Conservation (phyloP, 2,329 filamentous ascomycete genomes). For the Hypoxylon sp. region DNA sequence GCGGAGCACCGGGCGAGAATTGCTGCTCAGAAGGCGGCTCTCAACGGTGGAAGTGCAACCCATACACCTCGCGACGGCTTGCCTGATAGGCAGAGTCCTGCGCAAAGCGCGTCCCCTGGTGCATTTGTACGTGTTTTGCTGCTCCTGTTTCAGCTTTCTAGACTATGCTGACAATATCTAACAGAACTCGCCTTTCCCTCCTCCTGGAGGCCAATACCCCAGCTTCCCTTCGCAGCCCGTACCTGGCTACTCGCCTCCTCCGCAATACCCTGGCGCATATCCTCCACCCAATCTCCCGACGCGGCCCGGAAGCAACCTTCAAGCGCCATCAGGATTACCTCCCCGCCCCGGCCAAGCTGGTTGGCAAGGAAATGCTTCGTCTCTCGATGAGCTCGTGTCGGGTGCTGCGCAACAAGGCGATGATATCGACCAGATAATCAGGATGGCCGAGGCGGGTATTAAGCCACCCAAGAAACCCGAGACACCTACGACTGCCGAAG, state of each 20-base stretch:
- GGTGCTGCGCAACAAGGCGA: constrained; percentile 65
- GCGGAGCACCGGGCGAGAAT: constrained; percentile 81
- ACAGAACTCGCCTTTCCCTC: constrained; percentile 61
- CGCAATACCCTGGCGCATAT: constrained; percentile 58
- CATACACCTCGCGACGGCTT: constrained; percentile 65
- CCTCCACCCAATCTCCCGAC: constrained; percentile 62
- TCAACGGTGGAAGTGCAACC: constrained; percentile 65
- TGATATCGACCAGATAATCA: constrained; percentile 76
- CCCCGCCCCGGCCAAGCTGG: constrained; percentile 59
- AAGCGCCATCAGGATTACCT: constrained; percentile 60
- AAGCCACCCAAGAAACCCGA: constrained; percentile 62
- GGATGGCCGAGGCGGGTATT: constrained; percentile 74
- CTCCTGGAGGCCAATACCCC: constrained; percentile 58
- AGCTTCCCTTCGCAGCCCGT: constrained; percentile 58
- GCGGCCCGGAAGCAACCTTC: constrained; percentile 61
- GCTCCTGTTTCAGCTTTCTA: constrained; percentile 8
- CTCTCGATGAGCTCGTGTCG: constrained; percentile 64
- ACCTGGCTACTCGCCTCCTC: constrained; percentile 56
- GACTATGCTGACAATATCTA: constrained; percentile 31
- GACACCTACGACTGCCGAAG: constrained; percentile 49
- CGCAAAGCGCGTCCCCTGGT: constrained; percentile 66
- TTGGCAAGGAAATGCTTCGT: constrained; percentile 58
- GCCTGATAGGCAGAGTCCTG: constrained; percentile 64
- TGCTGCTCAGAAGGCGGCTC: constrained; percentile 69
- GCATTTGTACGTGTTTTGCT: constrained; percentile 69